These are phyloP conservation scores for Marasmius fiardii DNA, from an alignment of 1,284 basidiomycete genomes.

Conservation along the genomic window DNA sequence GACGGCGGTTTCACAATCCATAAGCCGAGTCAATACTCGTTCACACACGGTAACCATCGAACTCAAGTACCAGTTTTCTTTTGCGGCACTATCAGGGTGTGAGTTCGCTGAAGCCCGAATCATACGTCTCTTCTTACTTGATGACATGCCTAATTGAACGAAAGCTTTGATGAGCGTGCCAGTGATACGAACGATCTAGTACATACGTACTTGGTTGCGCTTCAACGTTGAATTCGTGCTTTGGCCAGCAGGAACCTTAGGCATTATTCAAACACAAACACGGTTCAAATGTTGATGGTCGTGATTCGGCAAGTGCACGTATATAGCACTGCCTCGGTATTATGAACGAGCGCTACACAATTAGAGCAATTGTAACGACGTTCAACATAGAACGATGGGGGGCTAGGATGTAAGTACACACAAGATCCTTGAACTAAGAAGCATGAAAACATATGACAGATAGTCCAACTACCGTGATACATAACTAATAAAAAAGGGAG, in stretches of 20 bases:
- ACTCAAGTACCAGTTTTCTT: conserved; percentile 71
- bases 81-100: conserved; percentile 71
- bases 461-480: background rate
- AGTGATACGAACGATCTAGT: background rate
- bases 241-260: background rate
- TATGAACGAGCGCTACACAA: too few relatives aligned
- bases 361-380: too few relatives aligned
- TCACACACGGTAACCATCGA: too few relatives aligned
- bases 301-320: too few relatives aligned
- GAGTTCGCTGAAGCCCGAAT: too few relatives aligned
- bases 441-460: conserved; percentile 6
- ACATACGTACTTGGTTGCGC: background rate
- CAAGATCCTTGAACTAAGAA: conserved; percentile 3
- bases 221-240: background rate
- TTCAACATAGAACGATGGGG: too few relatives aligned
- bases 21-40: too few relatives aligned
- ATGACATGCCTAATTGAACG: conserved; percentile 41
- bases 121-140: conserved; percentile 34
- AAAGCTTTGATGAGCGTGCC: background rate
- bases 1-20: too few relatives aligned
- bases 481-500: conserved; percentile 1
- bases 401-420: too few relatives aligned
- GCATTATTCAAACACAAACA: too few relatives aligned
- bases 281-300: too few relatives aligned
- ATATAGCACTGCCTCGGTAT: too few relatives aligned